Base-by-base conservation (phyloP, 2,329 filamentous ascomycete species). In the Podosphaera xanthii region DNA sequence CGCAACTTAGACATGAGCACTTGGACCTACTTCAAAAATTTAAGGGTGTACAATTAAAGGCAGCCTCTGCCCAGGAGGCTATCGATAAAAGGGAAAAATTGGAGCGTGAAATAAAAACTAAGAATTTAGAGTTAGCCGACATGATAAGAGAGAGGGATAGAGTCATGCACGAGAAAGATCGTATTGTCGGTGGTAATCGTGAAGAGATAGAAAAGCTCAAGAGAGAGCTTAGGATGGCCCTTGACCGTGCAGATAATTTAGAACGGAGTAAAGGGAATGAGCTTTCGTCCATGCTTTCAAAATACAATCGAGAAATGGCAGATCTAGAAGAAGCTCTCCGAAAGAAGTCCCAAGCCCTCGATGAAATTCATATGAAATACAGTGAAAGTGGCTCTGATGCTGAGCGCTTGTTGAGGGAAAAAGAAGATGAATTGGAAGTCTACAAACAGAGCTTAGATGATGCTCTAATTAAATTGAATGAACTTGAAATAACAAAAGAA, bases 371-470 rank as follows among this genome's bases (percentile, higher is more conserved):
- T 59, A 76, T 82, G 67, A 88, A 85, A 71, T 77, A 87, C 58
- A 80, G 82, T 34, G 87, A 94, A 63, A 86, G 87, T 49, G 85
- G 84, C 70, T 86, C 84, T 0, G 92, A 97, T 67, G 81, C 95
- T 31, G 89, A 96, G 70, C 80, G 84, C 62, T 78, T 87, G 58
- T 77, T 98, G 38, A 84, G 85, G 54, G 92, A 97, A 63, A 97
- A 96, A 75, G 92, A 98, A 69, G 90, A 96, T 67, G 92, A 98
- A 72, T 81, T 98, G 34, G 92, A 97, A 72, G 90, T 97, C 54
- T 95, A 95, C 78, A 95, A 96, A 74, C 88, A 90, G 53, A 90
- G 89, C 67, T 94, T 98, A 87, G 92, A 98, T 69, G 87, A 97
- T 73, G 90, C 91, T 2, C 75, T 98, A 60, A 80, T 97, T 58